Conservation (phyloP, 352 stramenopile species). For the Globisporangium rhizosaccharum region DNA sequence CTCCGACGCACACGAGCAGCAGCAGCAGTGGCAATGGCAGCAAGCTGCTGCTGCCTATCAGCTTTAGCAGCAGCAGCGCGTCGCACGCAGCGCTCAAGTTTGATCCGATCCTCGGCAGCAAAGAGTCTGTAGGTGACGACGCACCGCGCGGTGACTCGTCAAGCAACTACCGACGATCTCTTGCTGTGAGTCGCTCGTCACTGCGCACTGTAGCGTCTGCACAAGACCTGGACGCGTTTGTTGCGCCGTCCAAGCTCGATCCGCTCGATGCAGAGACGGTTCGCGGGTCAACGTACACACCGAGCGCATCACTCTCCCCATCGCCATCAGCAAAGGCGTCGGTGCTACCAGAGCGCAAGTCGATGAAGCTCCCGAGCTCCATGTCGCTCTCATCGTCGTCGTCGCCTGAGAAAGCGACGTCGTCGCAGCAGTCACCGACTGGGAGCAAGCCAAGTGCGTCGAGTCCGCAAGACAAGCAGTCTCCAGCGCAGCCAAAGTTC, state of each 20-base stretch:
- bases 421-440: not conserved
- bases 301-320: not conserved
- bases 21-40: too few species aligned
- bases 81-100: constrained; percentile 6
- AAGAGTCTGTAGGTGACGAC: not conserved
- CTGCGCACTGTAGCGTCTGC: not conserved
- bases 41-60: constrained; percentile 8
- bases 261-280: constrained; percentile 9
- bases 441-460: not conserved
- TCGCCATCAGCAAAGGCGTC: not conserved
- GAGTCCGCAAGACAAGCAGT: constrained; percentile 2
- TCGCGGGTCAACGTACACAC: constrained; percentile 2
- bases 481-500: constrained; percentile 7
- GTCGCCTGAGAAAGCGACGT: too few species aligned
- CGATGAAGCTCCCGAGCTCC: not conserved
- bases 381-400: too few species aligned
- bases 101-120: constrained; percentile 10
- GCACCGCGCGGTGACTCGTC: not conserved
- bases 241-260: constrained; percentile 7
- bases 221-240: not conserved
- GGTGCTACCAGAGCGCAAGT: constrained; percentile 2
- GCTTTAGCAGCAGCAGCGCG: not conserved
- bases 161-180: constrained; percentile 1
- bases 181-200: constrained; percentile 3
- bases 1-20: constrained; percentile 1